phyloP scores from a whole-genome alignment of 2,329 filamentous ascomycete genomes.

The Claviceps digitariae region DNA sequence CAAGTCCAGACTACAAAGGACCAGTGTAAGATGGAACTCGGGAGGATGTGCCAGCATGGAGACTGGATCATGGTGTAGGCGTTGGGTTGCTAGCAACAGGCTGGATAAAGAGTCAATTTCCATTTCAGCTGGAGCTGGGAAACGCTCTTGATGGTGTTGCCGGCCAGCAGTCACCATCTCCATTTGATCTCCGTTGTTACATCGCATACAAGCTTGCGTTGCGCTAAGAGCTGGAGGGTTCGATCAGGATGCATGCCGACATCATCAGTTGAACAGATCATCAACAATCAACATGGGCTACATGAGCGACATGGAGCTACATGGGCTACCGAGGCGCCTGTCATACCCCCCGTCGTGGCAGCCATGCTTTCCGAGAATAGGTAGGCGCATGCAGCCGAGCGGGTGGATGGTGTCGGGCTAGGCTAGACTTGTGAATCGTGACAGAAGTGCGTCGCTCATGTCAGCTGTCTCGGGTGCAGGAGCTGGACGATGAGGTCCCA shows the following conservation, averaged over 20 bases:
- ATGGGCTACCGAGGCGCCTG: not conserved
- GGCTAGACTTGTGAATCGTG: not conserved
- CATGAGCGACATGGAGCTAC: not conserved
- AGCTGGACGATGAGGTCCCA: not conserved
- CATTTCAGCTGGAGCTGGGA: not conserved
- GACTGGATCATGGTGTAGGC: not conserved
- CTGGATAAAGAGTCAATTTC: not conserved
- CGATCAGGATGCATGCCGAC: not conserved
- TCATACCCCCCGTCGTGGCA: not conserved
- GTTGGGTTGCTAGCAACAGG: not conserved
- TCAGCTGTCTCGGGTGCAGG: not conserved
- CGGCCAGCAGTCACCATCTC: not conserved
- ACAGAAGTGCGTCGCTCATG: not conserved
- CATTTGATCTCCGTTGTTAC: not conserved
- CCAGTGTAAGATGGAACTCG: not conserved
- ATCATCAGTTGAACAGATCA: not conserved
- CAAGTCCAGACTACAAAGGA: not conserved
- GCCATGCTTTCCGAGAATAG: not conserved
- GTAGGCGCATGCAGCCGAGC: not conserved
- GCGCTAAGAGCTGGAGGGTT: not conserved
- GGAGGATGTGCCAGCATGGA: not conserved
- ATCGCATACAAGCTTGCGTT: not conserved
- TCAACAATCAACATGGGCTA: not conserved
- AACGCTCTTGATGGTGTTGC: not conserved
- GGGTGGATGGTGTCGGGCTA: not conserved